A percentile compares a stretch with the other conserved stretches of the same genome.
Evolutionary conservation across 306 rosid genomes (phyloP).

Genomic region (Cicer arietinum): DNA sequence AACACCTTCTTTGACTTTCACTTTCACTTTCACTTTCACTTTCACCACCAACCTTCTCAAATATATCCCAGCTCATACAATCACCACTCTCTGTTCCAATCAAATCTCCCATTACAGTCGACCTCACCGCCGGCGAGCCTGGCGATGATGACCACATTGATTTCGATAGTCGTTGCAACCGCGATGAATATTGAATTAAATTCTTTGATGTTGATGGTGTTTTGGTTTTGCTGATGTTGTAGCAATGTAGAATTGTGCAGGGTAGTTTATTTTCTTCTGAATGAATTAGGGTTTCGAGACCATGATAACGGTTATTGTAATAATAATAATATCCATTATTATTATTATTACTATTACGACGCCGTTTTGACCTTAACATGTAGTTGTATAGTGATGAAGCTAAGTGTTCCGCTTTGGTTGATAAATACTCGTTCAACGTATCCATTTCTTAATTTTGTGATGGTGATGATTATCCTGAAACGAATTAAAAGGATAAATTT

Average conservation of each 20-base stretch:
- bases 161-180: background rate
- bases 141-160: background rate
- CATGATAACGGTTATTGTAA: background rate
- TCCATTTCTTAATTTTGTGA: constrained; percentile 38
- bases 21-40: too few species aligned
- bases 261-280: background rate
- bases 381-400: constrained; percentile 39
- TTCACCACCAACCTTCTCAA: background rate
- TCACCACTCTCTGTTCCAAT: constrained; percentile 80
- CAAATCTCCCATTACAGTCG: constrained; percentile 49
- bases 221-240: background rate
- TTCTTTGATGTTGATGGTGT: background rate
- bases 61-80: constrained; percentile 36
- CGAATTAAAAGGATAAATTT: background rate
- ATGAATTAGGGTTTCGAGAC: constrained; percentile 58
- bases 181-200: background rate
- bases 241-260: constrained; percentile 39
- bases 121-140: background rate
- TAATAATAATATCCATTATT: background rate
- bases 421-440: constrained; percentile 21
- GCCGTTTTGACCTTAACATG: constrained; percentile 27
- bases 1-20: background rate
- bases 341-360: background rate
- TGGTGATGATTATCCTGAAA: constrained; percentile 34
- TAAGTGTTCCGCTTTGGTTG: constrained; percentile 39